Percentiles rank a stretch among this genome's conserved stretches.
phyloP scores from a whole-genome alignment of 495 filamentous ascomycete species.

The Aspergillus avenaceus region DNA sequence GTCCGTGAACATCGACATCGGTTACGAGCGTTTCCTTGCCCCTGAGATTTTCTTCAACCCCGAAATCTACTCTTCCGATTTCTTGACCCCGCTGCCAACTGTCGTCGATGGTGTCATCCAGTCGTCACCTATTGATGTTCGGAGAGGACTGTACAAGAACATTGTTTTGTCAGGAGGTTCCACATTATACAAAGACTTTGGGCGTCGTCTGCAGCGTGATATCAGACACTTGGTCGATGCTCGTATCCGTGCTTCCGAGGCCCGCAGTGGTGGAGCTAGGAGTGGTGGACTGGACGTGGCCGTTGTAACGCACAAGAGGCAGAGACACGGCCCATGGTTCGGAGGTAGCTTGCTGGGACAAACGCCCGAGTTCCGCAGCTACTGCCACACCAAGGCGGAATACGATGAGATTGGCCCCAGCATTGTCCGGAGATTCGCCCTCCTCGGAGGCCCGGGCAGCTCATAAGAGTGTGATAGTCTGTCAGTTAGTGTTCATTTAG shows the following conservation, averaged over 20 bases:
- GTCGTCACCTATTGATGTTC: conserved; percentile 93
- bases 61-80: conserved; percentile 98
- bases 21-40: conserved; percentile 96
- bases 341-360: conserved; percentile 93
- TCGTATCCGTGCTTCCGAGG: conserved; percentile 84
- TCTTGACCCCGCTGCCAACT: conserved; percentile 87
- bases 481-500: conserved; percentile 18
- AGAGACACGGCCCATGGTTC: conserved; percentile 97
- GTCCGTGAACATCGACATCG: conserved; percentile 81
- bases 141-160: conserved; percentile 97
- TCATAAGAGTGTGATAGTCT: conserved; percentile 29
- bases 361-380: conserved; percentile 97
- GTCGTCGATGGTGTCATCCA: conserved; percentile 97
- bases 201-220: conserved; percentile 88
- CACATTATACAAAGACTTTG: conserved; percentile 97
- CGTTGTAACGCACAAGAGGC: conserved; percentile 92
- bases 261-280: conserved; percentile 77
- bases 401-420: conserved; percentile 93
- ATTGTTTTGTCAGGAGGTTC: conserved; percentile 96
- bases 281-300: conserved; percentile 88
- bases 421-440: conserved; percentile 91
- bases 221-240: conserved; percentile 93
- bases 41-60: conserved; percentile 99
- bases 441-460: conserved; percentile 87
- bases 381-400: conserved; percentile 97